These are phyloP conservation scores for Gaultheria prostrata DNA, from an alignment of 148 eudicot genomes.

Conservation along the genomic window DNA sequence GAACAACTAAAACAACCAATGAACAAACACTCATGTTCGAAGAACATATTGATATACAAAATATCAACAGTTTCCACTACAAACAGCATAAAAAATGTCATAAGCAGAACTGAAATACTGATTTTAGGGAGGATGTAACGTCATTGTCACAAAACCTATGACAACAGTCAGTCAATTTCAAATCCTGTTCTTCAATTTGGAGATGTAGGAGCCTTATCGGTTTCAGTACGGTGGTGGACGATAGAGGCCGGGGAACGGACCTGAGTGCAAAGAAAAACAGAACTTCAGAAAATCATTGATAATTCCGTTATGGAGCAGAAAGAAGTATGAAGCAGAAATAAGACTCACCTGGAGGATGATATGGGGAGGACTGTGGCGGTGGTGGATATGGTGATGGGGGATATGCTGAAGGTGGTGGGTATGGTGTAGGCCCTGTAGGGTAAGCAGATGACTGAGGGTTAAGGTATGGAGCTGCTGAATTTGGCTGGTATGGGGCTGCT, in stretches of 20 bases:
- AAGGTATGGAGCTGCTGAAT: slow-evolving; percentile 9
- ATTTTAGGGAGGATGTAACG: not conserved
- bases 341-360: slow-evolving; percentile 36
- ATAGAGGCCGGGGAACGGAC: slow-evolving; percentile 42
- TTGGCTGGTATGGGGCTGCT: slow-evolving; percentile 28
- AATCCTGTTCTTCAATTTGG: not conserved
- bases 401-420: slow-evolving; percentile 39
- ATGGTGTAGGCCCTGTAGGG: slow-evolving; percentile 37
- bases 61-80: slow-evolving; percentile 10
- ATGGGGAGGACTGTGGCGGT: slow-evolving; percentile 37
- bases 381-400: slow-evolving; percentile 35
- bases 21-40: not conserved
- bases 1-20: not conserved
- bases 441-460: slow-evolving; percentile 34
- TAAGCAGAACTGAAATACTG: not conserved
- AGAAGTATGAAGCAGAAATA: not conserved
- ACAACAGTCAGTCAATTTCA: slow-evolving; percentile 7
- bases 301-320: not conserved
- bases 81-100: not conserved
- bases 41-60: not conserved
- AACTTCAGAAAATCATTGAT: slow-evolving; percentile 7
- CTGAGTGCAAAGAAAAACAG: slow-evolving; percentile 15
- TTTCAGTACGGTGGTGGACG: slow-evolving; percentile 53
- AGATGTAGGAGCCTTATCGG: not conserved
- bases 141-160: not conserved